A percentile compares a stretch with the other conserved stretches of the same genome.
phyloP scores from a whole-genome alignment of 805 yeast genomes.

The Nakazawaea wickerhamii region DNA sequence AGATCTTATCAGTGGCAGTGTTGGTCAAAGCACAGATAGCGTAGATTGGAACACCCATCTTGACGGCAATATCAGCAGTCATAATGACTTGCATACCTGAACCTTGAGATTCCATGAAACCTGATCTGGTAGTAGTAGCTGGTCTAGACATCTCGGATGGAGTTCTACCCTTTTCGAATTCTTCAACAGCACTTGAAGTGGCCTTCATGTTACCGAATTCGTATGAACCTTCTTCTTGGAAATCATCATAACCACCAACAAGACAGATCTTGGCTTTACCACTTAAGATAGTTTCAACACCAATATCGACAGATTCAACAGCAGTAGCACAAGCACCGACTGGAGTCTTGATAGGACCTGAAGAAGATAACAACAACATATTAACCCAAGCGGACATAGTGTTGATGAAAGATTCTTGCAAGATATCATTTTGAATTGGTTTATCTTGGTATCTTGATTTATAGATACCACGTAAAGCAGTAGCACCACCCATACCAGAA shows the following conservation, averaged over 20 bases:
- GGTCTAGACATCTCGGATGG: conserved; percentile 99
- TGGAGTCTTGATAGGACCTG: conserved; percentile 99
- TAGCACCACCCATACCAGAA: conserved; percentile 99
- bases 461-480: conserved; percentile 97
- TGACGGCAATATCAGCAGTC: conserved; percentile 89
- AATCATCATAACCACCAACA: conserved; percentile 99
- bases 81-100: conserved; percentile 95
- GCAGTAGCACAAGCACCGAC: conserved; percentile 99
- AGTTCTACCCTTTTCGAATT: conserved; percentile 92
- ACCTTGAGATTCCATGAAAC: conserved; percentile 99
- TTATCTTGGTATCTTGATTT: conserved; percentile 87
- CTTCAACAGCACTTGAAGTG: conserved; percentile 84
- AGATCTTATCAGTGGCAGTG: conserved; percentile 97
- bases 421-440: conserved; percentile 95
- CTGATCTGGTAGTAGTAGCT: conserved; percentile 90
- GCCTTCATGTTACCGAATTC: conserved; percentile 99
- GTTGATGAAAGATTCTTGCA: conserved; percentile 97
- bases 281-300: conserved; percentile 86
- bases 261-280: conserved; percentile 95
- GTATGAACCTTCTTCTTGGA: conserved; percentile 98
- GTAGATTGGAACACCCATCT: conserved; percentile 99
- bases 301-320: conserved; percentile 93
- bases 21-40: conserved; percentile 93
- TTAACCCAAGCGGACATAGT: conserved; percentile 99
- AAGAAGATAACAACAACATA: conserved; percentile 92